Evolutionary conservation across 2,329 filamentous ascomycete genomes (phyloP).

Genomic region (Nemania sp.): DNA sequence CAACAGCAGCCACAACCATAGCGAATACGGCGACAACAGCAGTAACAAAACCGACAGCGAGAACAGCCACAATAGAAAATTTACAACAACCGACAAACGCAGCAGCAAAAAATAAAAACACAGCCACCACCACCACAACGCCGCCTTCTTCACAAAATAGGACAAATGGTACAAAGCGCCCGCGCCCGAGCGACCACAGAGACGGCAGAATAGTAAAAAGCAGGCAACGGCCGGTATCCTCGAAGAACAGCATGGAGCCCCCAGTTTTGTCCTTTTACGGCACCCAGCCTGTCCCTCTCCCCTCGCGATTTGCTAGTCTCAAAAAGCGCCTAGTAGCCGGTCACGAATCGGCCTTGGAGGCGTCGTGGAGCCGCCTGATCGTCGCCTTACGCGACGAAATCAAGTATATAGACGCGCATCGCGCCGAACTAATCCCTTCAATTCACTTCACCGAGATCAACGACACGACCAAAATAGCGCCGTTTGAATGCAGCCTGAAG

Average conservation of each 20-base stretch:
- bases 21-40: conserved; percentile 22
- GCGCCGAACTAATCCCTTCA: conserved; percentile 65
- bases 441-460: conserved; percentile 66
- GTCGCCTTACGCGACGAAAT: conserved; percentile 64
- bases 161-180: conserved; percentile 47
- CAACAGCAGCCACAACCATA: conserved; percentile 1
- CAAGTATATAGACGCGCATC: conserved; percentile 63
- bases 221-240: conserved; percentile 49
- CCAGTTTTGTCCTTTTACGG: conserved; percentile 69
- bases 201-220: conserved; percentile 50
- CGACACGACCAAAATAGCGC: conserved; percentile 60
- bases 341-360: conserved; percentile 65
- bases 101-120: background rate
- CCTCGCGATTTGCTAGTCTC: conserved; percentile 68
- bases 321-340: conserved; percentile 67
- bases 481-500: conserved; percentile 68
- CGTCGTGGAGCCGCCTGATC: conserved; percentile 68
- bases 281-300: conserved; percentile 67
- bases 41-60: conserved; percentile 5
- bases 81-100: conserved; percentile 21
- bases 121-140: conserved; percentile 4
- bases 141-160: conserved; percentile 16
- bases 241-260: conserved; percentile 58
- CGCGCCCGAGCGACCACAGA: conserved; percentile 49
- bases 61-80: conserved; percentile 1